Evolutionary conservation across 169 alveolate species (phyloP), one percentile per base, ranked within the genome.

Genomic region (Plasmodium knowlesi): DNA sequence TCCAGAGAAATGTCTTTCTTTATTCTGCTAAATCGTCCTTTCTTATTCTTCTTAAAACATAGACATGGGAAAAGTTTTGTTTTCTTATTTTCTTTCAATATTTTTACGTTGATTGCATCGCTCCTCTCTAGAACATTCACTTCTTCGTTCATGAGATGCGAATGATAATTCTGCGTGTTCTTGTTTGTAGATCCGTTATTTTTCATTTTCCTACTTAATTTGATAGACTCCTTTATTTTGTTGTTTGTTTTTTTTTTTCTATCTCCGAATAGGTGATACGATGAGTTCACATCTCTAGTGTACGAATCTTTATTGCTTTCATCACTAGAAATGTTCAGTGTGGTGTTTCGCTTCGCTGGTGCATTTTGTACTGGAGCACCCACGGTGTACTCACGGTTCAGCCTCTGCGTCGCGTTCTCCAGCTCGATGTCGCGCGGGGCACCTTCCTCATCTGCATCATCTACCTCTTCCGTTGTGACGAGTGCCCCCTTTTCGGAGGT

Each of bases 81-180:
- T 5, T 39, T 89, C 5, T 41, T 89, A 89, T 71, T 79, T 1
- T 57, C 81, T 28, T 91, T 91, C 25, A 79, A 16, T 28, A 54
- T 89, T 67, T 89, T 89, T 6, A 80, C 83, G 79, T 89, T 89
- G 34, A 57, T 80, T 25, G 83, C 89, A 89, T 91, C 95, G 82
- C 95, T 91, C 28, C 95, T 81, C 74, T 91, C 95, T 41, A 91
- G 43, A 16, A 91, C 54, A 50, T 80, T 91, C 61, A 76, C 0
- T 46, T 91, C 95, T 46, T 91, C 92, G 32, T 91, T 91, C 53
- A 89, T 12, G 32, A 89, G 71, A 80, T 50, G 94, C 4, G 94
- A 89, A 30, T 89, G 83, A 46, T 89, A 89, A n/a, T 32, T 25
- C 8, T 39, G 71, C 9, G 94, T 10, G 30, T 80, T 80, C 70